A percentile compares a stretch with the other conserved stretches of the same genome.
Conservation (phyloP, 805 yeast species). For the Komagataella phaffii region DNA sequence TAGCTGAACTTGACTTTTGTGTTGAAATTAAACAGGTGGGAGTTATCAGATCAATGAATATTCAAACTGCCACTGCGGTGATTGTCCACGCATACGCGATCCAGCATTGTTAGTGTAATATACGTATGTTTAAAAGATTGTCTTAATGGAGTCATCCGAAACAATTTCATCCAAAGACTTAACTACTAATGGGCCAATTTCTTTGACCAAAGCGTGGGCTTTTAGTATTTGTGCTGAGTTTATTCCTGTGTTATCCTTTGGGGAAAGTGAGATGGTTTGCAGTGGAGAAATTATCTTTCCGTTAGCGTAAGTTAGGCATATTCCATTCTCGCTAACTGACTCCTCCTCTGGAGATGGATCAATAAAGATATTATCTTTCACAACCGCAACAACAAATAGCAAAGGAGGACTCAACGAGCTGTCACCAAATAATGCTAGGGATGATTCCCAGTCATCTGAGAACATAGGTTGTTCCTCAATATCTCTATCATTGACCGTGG, state of each 20-base stretch:
- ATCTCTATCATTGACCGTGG: slow-evolving; percentile 50
- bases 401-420: slow-evolving; percentile 44
- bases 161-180: slow-evolving; percentile 39
- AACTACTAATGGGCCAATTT: slow-evolving; percentile 51
- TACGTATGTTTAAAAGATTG: background rate
- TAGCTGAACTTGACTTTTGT: slow-evolving; percentile 75
- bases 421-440: slow-evolving; percentile 29
- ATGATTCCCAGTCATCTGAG: slow-evolving; percentile 73
- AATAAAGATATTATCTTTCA: slow-evolving; percentile 53
- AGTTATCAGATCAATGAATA: slow-evolving; percentile 88
- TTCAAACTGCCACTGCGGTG: slow-evolving; percentile 93
- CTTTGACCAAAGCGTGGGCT: slow-evolving; percentile 43
- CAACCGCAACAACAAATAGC: slow-evolving; percentile 60
- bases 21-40: slow-evolving; percentile 89
- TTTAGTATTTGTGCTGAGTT: slow-evolving; percentile 30
- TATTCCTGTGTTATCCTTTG: slow-evolving; percentile 42
- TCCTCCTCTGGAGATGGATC: slow-evolving; percentile 90
- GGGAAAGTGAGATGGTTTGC: slow-evolving; percentile 46
- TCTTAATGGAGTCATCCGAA: slow-evolving; percentile 15
- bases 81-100: slow-evolving; percentile 81
- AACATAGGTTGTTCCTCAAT: slow-evolving; percentile 86
- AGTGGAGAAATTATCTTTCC: slow-evolving; percentile 65
- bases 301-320: slow-evolving; percentile 59
- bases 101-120: slow-evolving; percentile 34
- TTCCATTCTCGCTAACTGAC: slow-evolving; percentile 75